phyloP scores from a whole-genome alignment of 2,329 filamentous ascomycete species.

The Diaporthe sp. region DNA sequence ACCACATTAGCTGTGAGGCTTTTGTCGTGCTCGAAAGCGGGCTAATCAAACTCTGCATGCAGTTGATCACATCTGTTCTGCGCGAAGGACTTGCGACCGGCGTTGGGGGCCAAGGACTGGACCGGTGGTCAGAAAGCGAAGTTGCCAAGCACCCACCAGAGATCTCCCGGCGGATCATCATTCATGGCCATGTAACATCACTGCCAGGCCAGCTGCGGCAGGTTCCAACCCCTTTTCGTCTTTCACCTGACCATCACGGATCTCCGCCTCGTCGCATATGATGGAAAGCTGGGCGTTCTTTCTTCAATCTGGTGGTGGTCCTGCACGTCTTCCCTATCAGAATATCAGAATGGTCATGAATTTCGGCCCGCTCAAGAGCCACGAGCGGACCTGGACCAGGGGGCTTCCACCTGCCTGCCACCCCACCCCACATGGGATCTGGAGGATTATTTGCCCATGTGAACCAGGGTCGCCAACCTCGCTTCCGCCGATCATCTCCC shows the following conservation, averaged over 20 bases:
- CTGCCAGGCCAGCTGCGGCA: conserved; percentile 1
- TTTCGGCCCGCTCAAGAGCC: conserved; percentile 6
- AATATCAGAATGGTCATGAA: background rate
- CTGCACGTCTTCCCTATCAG: background rate
- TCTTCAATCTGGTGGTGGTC: background rate
- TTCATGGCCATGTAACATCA: conserved; percentile 19
- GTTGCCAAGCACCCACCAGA: conserved; percentile 30
- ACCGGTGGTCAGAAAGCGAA: conserved; percentile 23
- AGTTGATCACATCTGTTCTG: conserved; percentile 29
- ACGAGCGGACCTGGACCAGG: background rate
- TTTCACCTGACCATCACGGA: no score
- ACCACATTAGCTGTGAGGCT: background rate
- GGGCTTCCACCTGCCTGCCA: conserved; percentile 10
- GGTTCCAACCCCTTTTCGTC: conserved; percentile 19
- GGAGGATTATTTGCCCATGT: conserved; percentile 28
- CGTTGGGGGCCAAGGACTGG: conserved; percentile 26
- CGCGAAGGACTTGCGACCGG: conserved; percentile 4
- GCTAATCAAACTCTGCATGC: conserved; percentile 27
- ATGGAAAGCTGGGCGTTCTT: background rate
- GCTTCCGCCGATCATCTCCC: conserved; percentile 34
- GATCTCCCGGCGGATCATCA: conserved; percentile 33
- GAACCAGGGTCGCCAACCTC: conserved; percentile 33
- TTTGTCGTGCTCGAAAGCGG: background rate
- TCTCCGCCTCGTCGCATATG: background rate
- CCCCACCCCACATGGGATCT: conserved; percentile 29